phyloP scores from a whole-genome alignment of 2,329 filamentous ascomycete genomes.

The Xylogone sp. region DNA sequence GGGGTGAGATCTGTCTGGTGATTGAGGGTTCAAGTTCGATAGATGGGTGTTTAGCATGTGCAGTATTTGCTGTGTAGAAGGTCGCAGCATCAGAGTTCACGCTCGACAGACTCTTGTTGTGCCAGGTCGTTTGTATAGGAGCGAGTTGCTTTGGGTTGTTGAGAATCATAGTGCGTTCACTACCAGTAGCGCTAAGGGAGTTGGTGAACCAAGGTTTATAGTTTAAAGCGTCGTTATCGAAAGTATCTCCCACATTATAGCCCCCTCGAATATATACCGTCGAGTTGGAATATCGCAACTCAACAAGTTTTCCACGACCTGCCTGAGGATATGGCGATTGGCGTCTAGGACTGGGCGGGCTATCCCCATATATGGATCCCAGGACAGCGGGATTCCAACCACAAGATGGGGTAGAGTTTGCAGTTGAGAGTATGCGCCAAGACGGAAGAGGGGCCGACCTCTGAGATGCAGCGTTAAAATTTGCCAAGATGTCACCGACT shows the following conservation, averaged over 20 bases:
- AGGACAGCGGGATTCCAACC: background rate
- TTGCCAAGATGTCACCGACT: background rate
- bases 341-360: background rate
- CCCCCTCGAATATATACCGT: background rate
- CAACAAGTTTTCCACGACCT: background rate
- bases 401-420: background rate
- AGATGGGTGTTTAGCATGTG: slow-evolving; percentile 14
- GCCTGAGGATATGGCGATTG: background rate
- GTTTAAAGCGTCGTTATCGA: background rate
- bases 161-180: slow-evolving; percentile 1
- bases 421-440: background rate
- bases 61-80: slow-evolving; percentile 25
- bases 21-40: slow-evolving; percentile 11
- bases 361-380: background rate
- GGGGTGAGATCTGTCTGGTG: slow-evolving; percentile 2
- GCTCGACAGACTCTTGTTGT: slow-evolving; percentile 22
- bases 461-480: background rate
- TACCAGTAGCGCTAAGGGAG: no score
- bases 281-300: background rate
- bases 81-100: slow-evolving; percentile 22
- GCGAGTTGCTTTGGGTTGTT: slow-evolving; percentile 12
- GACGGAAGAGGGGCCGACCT: background rate
- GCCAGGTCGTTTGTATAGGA: slow-evolving; percentile 15
- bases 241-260: background rate
- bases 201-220: no score